Evolutionary conservation across 2,329 filamentous ascomycete species (phyloP).

Genomic region (Plenodomus tracheiphilus): DNA sequence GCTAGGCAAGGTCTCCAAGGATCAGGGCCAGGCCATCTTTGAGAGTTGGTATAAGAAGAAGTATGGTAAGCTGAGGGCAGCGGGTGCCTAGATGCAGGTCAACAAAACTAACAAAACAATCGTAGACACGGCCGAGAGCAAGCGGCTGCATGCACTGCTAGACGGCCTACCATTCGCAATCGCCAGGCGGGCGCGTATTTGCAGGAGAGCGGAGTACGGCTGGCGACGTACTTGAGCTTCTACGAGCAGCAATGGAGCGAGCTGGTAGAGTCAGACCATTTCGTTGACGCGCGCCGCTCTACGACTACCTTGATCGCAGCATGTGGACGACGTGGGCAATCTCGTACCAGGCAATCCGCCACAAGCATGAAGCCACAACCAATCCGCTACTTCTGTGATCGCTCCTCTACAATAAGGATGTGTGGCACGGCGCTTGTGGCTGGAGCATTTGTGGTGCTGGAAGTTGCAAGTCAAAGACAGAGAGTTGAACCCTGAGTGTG

Average conservation of each 20-base stretch:
- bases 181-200: slow-evolving; percentile 27
- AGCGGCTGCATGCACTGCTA: slow-evolving; percentile 15
- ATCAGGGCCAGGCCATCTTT: slow-evolving; percentile 20
- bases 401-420: slow-evolving; percentile 26
- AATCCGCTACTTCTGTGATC: slow-evolving; percentile 35
- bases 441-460: slow-evolving; percentile 6
- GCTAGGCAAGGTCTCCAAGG: slow-evolving; percentile 12
- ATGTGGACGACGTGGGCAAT: slow-evolving; percentile 39
- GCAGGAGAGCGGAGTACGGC: slow-evolving; percentile 17
- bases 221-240: slow-evolving; percentile 22
- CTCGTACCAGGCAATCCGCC: slow-evolving; percentile 32
- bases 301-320: slow-evolving; percentile 28
- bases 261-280: slow-evolving; percentile 19
- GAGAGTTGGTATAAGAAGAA: slow-evolving; percentile 17
- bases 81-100: not conserved
- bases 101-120: slow-evolving; percentile 6
- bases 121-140: slow-evolving; percentile 11
- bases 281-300: slow-evolving; percentile 14
- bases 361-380: slow-evolving; percentile 20
- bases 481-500: too few relatives aligned
- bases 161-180: slow-evolving; percentile 29
- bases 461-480: too few relatives aligned
- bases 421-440: slow-evolving; percentile 33
- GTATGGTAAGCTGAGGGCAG: slow-evolving; percentile 12
- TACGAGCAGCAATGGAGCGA: slow-evolving; percentile 32